A percentile compares a stretch with the other conserved stretches of the same genome.
Conservation (phyloP, 768 basidiomycete genomes). For the Tricholoma matsutake region DNA sequence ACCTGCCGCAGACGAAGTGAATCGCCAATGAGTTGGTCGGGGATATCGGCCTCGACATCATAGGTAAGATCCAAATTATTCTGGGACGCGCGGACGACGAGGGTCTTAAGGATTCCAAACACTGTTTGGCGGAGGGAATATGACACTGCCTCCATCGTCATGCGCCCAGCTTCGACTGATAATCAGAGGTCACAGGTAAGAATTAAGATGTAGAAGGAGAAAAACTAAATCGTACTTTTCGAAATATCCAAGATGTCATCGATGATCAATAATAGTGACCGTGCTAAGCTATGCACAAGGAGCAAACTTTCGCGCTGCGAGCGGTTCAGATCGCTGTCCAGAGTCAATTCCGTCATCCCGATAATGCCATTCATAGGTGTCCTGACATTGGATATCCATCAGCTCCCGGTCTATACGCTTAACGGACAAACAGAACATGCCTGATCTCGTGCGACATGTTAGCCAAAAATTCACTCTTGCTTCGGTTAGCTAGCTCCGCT, state of each 20-base stretch:
- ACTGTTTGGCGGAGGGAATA: conserved; percentile 97
- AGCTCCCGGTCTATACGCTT: conserved; percentile 3
- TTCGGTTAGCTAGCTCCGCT: conserved; percentile 95
- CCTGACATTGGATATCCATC: conserved; percentile 35
- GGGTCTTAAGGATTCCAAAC: conserved; percentile 95
- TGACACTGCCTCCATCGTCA: conserved; percentile 99
- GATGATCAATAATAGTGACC: conserved; percentile 92
- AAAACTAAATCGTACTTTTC: conserved; percentile 69
- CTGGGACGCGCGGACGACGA: conserved; percentile 96
- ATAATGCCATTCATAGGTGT: conserved; percentile 99
- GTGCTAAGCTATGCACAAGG: conserved; percentile 91
- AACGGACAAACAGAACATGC: conserved; percentile 41
- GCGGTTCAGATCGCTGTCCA: conserved; percentile 93
- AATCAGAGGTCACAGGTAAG: conserved; percentile 14
- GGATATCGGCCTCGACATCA: conserved; percentile 92
- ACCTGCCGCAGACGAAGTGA: conserved; percentile 92
- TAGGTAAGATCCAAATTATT: conserved; percentile 96
- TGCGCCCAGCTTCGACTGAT: conserved; percentile 94
- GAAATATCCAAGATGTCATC: conserved; percentile 99
- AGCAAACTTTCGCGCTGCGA: conserved; percentile 94
- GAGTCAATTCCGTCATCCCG: conserved; percentile 98
- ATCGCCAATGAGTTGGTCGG: conserved; percentile 96
- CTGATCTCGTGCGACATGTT: conserved; percentile 98
- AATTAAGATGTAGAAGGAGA: background rate
- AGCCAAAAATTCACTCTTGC: conserved; percentile 97